Conservation (phyloP, 2,329 filamentous ascomycete species). For the Colletotrichum orchidophilum region DNA sequence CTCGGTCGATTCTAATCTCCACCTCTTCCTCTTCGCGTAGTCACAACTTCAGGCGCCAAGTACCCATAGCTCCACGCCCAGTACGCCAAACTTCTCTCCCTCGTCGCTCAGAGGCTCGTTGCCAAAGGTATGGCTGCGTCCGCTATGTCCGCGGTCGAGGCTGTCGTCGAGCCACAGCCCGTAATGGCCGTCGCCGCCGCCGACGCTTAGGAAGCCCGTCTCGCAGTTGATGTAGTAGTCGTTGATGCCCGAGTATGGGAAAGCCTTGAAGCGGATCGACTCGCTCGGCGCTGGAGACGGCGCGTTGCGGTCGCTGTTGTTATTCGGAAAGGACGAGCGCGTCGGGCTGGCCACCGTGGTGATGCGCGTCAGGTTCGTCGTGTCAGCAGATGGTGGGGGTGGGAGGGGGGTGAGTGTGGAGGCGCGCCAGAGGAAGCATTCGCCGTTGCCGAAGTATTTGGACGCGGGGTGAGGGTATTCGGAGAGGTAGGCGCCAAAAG, state of each 20-base stretch:
- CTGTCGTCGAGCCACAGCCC: constrained; percentile 92
- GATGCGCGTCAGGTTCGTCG: constrained; percentile 55
- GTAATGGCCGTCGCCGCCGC: constrained; percentile 88
- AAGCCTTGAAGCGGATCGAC: constrained; percentile 93
- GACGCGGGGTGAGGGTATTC: constrained; percentile 83
- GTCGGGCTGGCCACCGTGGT: constrained; percentile 47
- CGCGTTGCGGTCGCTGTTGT: constrained; percentile 39
- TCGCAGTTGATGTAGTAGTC: constrained; percentile 98
- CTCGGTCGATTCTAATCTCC: background rate
- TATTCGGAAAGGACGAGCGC: constrained; percentile 33
- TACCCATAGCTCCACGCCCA: constrained; percentile 95
- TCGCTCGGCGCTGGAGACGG: constrained; percentile 66
- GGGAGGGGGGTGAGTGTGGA: constrained; percentile 65
- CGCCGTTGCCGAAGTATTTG: constrained; percentile 94
- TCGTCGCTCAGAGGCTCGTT: constrained; percentile 95
- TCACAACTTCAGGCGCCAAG: constrained; percentile 64
- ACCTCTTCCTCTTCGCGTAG: no score
- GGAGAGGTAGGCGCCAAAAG: constrained; percentile 94
- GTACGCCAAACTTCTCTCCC: constrained; percentile 88
- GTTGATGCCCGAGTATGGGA: constrained; percentile 94
- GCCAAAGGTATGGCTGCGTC: constrained; percentile 88
- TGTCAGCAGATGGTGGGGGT: constrained; percentile 62
- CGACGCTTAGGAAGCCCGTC: constrained; percentile 82
- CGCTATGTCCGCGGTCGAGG: constrained; percentile 85
- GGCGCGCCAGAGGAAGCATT: constrained; percentile 81